These are phyloP conservation scores for Alternaria hordeiaustralica DNA, from an alignment of 2,329 filamentous ascomycete species.

Conservation along the genomic window DNA sequence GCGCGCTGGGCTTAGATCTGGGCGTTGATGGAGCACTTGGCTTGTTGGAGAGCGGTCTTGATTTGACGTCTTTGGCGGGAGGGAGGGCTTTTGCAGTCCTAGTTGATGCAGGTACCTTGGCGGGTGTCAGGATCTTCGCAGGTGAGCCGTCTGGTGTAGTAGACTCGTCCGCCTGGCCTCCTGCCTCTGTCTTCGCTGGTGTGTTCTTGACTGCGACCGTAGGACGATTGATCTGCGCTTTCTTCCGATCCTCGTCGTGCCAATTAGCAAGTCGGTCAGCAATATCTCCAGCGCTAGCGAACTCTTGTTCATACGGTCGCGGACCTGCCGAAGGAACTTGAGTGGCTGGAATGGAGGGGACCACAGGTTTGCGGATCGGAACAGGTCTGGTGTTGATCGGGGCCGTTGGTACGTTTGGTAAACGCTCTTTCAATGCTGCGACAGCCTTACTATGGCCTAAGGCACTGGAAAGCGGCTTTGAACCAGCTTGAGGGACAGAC, in stretches of 20 bases:
- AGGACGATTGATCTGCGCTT: background rate
- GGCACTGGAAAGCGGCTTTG: background rate
- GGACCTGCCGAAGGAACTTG: background rate
- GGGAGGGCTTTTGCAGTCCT: slow-evolving; percentile 15
- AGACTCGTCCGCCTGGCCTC: background rate
- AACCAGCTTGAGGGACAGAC: background rate
- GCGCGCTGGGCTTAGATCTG: background rate
- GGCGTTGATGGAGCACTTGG: background rate
- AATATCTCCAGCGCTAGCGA: slow-evolving; percentile 22
- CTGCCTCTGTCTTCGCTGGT: background rate
- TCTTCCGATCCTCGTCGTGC: slow-evolving; percentile 16
- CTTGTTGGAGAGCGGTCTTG: background rate
- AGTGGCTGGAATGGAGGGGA: background rate
- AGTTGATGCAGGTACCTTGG: background rate
- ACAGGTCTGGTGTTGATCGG: background rate
- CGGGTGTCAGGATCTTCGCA: background rate
- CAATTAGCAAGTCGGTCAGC: slow-evolving; percentile 20
- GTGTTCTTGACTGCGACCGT: background rate
- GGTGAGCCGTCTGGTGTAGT: background rate
- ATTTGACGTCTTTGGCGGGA: slow-evolving; percentile 5
- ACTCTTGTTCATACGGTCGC: slow-evolving; percentile 7
- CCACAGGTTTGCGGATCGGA: background rate
- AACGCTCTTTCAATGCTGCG: background rate
- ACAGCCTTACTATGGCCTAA: background rate
- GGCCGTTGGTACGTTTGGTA: background rate